Conservation (phyloP, 805 yeast species). For the Candida boleticola region DNA sequence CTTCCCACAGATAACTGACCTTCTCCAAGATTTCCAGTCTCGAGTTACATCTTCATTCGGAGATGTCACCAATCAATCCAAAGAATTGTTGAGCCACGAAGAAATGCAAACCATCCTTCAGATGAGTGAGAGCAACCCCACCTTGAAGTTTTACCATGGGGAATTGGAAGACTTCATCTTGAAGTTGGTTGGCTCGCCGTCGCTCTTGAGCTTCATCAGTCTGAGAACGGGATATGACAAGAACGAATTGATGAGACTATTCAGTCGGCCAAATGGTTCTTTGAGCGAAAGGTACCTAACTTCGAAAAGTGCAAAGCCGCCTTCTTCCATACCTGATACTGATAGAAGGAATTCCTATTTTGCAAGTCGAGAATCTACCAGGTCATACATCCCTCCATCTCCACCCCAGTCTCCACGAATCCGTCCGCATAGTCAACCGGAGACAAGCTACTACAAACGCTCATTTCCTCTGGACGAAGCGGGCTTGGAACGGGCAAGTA, state of each 20-base stretch:
- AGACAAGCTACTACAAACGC: not conserved
- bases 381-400: conserved; percentile 7
- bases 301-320: not conserved
- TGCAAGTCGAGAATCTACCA: not conserved
- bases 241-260: conserved; percentile 6
- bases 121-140: conserved; percentile 11
- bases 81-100: conserved; percentile 14
- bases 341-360: not conserved
- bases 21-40: conserved; percentile 14
- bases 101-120: conserved; percentile 11
- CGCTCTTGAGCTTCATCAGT: conserved; percentile 18
- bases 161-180: conserved; percentile 24
- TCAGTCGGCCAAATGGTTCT: too few relatives aligned
- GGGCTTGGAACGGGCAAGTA: not conserved
- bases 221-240: conserved; percentile 18
- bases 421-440: not conserved
- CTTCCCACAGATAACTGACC: conserved; percentile 18
- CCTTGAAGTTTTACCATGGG: conserved; percentile 15
- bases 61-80: not conserved
- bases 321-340: not conserved
- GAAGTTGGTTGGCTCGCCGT: conserved; percentile 18
- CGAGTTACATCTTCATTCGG: not conserved
- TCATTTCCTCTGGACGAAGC: not conserved
- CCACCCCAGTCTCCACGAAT: conserved; percentile 9
- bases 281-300: too few relatives aligned